phyloP scores from a whole-genome alignment of 108 stramenopile genomes.

The Thalassiosira profunda region DNA sequence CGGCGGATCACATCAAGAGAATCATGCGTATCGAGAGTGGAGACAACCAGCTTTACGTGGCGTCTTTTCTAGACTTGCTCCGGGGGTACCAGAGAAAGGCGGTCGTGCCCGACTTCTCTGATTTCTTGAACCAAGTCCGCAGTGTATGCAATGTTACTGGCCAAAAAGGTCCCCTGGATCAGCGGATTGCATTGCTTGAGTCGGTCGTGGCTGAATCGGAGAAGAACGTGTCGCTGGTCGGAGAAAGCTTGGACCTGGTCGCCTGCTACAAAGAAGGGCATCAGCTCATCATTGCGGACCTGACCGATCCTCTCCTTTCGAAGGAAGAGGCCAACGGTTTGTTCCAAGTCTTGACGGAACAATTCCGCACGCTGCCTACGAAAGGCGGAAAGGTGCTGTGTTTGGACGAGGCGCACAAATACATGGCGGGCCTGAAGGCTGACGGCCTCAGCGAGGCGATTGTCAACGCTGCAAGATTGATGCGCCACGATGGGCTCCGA shows the following conservation, averaged over 20 bases:
- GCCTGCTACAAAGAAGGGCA: not conserved
- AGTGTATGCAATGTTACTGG: constrained; percentile 12
- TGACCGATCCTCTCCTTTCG: constrained; percentile 48
- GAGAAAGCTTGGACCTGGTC: constrained; percentile 18
- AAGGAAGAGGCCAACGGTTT: constrained; percentile 51
- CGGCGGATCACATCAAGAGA: constrained; percentile 40
- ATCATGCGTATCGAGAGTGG: constrained; percentile 39
- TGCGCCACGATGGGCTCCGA: constrained; percentile 49
- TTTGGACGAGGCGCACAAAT: constrained; percentile 48
- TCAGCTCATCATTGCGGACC: constrained; percentile 39
- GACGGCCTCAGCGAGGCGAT: constrained; percentile 43
- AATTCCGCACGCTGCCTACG: constrained; percentile 27
- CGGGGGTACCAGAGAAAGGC: constrained; percentile 26
- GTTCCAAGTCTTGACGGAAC: constrained; percentile 52
- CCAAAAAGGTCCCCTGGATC: constrained; percentile 32
- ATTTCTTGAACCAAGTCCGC: constrained; percentile 21
- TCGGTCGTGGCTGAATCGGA: constrained; percentile 30
- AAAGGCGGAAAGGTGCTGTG: constrained; percentile 35
- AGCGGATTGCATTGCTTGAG: constrained; percentile 38
- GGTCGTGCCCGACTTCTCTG: constrained; percentile 24
- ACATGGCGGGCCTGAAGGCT: constrained; percentile 21
- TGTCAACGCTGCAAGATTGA: constrained; percentile 42
- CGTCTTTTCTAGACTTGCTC: constrained; percentile 25
- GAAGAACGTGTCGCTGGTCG: constrained; percentile 11
- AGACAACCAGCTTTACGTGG: constrained; percentile 46